Conservation (phyloP, 1,284 basidiomycete genomes). For the Leccinum pseudoinsigne region DNA sequence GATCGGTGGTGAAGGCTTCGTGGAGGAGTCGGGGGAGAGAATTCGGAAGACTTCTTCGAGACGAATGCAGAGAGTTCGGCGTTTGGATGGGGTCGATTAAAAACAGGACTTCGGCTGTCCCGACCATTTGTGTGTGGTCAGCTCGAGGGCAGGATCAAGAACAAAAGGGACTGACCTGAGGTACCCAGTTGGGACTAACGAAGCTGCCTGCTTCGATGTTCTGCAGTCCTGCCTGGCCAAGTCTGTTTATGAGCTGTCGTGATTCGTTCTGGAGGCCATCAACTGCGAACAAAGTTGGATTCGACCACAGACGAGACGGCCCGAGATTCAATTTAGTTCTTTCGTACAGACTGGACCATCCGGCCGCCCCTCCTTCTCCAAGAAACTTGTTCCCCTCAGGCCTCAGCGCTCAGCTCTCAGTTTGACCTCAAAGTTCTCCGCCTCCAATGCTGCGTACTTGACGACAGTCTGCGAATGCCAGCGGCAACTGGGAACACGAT, state of each 20-base stretch:
- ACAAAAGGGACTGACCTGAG: constrained; percentile 61
- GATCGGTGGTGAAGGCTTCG: constrained; percentile 33
- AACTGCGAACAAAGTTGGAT: constrained; percentile 4
- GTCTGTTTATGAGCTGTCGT: too few species aligned
- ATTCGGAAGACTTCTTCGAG: constrained; percentile 59
- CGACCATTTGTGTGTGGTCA: constrained; percentile 71
- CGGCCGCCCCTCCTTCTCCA: too few species aligned
- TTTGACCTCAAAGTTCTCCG: too few species aligned
- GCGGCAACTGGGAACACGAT: too few species aligned
- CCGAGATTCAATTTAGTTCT: too few species aligned
- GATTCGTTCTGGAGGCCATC: constrained; percentile 29
- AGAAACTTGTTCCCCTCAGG: too few species aligned
- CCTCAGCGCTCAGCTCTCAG: too few species aligned
- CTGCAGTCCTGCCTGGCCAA: constrained; percentile 48
- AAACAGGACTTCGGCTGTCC: constrained; percentile 74
- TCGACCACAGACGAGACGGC: not conserved
- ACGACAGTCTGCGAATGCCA: too few species aligned
- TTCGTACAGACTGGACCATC: too few species aligned
- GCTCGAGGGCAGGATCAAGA: not conserved
- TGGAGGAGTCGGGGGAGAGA: constrained; percentile 11
- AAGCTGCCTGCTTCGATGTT: constrained; percentile 91
- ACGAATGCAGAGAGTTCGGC: constrained; percentile 76
- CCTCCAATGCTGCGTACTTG: too few species aligned
- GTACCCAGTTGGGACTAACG: constrained; percentile 93
- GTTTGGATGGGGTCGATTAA: constrained; percentile 51